Base-by-base conservation (phyloP, 345 rosid genomes). In the Aegle marmelos region DNA sequence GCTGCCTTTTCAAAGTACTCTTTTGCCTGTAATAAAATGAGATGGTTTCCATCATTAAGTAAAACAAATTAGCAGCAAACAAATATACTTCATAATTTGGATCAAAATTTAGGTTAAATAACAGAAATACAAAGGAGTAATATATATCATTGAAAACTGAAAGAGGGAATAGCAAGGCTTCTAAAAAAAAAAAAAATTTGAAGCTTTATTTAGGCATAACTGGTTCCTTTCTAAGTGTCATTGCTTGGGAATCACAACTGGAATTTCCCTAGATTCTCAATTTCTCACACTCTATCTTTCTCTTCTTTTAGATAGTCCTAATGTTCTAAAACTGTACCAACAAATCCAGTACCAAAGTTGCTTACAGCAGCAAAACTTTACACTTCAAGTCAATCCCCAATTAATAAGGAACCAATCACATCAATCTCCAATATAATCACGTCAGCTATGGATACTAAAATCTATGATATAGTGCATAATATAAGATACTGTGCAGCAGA, bases 1-100 rank as follows among this genome's bases (percentile, higher is more conserved):
- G 90, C 98, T 70, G 99, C 99, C 88, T 87, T 91, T 84, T 93
- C 94, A 82, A 97, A 97, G 83, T 91, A 97, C 78, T 94, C 97
- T 81, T 85, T 97, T 64, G 99, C 99, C 99, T 97, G 84, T 73
- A 80, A 53, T 39, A 53, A 72, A 81, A 80, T 22, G 11, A 68
- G 77, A 36, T 30, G 60, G 34, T 61, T 73, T 71, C 9, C 21
- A 13, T 10, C 9, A 67, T 28, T 65, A 2, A 73, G 61, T 10
- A 13, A 45, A 45, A 11, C 50, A 45, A 45, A 45, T 45, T 45
- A 45, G 50, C 17, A 45, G 50, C 50, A 45, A 45, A 45, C 17
- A 45, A 45, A 45, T 45, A 13, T 11, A 45, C 50, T 45, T 45
- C 50, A 45, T 45, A 19, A 53, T 53, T 53, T 53, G 21, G 7